Evolutionary conservation across 805 yeast species (phyloP).

Genomic region (Spencermartinsiella europaea): DNA sequence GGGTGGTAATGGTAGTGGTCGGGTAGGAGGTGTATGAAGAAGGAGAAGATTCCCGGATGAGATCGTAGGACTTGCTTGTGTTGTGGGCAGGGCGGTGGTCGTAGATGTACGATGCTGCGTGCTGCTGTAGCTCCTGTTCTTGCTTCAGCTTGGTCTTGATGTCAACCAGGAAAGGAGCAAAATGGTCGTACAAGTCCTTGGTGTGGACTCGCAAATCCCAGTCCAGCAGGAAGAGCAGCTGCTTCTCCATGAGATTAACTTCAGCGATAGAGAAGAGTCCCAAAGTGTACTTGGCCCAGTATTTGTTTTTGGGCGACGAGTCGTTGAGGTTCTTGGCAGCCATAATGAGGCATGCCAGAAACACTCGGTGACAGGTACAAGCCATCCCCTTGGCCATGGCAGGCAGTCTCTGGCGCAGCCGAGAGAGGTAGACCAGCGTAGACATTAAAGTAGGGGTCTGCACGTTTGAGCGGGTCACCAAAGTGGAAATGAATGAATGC

Average conservation of each 20-base stretch:
- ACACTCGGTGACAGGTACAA: slow-evolving; percentile 89
- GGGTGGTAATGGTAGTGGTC: background rate
- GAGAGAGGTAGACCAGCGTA: slow-evolving; percentile 73
- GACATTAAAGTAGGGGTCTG: slow-evolving; percentile 96
- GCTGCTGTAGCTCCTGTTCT: slow-evolving; percentile 6
- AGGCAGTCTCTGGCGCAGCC: slow-evolving; percentile 73
- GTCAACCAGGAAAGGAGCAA: slow-evolving; percentile 70
- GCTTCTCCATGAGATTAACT: slow-evolving; percentile 88
- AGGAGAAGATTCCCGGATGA: background rate
- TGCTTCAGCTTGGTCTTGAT: slow-evolving; percentile 50
- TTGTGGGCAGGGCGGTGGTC: slow-evolving; percentile 1
- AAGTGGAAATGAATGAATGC: slow-evolving; percentile 55
- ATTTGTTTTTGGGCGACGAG: slow-evolving; percentile 90
- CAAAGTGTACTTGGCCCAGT: slow-evolving; percentile 91
- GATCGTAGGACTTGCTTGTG: slow-evolving; percentile 3
- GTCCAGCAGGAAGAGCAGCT: slow-evolving; percentile 70
- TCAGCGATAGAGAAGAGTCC: slow-evolving; percentile 74
- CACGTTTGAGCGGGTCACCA: slow-evolving; percentile 80
- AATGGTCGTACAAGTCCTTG: slow-evolving; percentile 61
- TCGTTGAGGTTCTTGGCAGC: slow-evolving; percentile 94
- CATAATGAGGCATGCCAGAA: slow-evolving; percentile 78
- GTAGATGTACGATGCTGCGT: slow-evolving; percentile 1
- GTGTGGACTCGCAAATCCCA: slow-evolving; percentile 77
- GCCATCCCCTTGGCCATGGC: slow-evolving; percentile 82
- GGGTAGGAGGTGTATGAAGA: background rate